phyloP scores from a whole-genome alignment of 1,284 basidiomycete genomes.

The Mycena sp. region DNA sequence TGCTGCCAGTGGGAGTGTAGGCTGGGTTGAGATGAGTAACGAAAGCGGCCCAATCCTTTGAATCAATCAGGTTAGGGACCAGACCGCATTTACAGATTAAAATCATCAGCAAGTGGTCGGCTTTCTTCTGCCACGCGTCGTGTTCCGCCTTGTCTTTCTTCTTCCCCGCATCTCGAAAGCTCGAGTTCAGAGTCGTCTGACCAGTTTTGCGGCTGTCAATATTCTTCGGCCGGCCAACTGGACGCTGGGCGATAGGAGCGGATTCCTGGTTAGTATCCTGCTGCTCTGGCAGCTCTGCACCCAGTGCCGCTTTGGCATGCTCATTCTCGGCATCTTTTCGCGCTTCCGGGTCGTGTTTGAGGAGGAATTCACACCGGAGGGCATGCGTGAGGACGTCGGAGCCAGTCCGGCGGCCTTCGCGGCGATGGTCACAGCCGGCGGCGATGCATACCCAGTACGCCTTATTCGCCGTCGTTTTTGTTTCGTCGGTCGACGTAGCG shows the following conservation, averaged over 20 bases:
- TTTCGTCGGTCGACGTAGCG: neutral
- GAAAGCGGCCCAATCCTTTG: constrained; percentile 2
- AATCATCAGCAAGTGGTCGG: no score
- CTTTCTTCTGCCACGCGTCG: no score
- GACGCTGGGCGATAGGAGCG: neutral
- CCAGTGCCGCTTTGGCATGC: neutral
- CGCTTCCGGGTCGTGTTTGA: neutral
- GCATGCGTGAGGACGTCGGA: constrained; percentile 9
- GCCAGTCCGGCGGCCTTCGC: neutral
- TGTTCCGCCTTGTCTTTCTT: neutral
- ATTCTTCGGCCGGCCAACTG: constrained; percentile 6
- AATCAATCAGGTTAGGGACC: neutral
- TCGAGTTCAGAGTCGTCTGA: neutral
- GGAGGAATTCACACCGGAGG: constrained; percentile 3
- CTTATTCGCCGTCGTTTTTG: neutral
- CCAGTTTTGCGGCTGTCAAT: neutral
- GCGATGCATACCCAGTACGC: neutral
- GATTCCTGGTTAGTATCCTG: neutral
- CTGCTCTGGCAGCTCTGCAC: constrained; percentile 2
- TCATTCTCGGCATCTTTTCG: constrained; percentile 2
- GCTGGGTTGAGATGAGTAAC: constrained; percentile 8
- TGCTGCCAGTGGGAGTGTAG: neutral
- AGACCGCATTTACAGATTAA: no score
- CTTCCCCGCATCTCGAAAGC: constrained; percentile 4
- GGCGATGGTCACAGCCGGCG: neutral